phyloP scores from a whole-genome alignment of 83 land plant species.

The Diphasiastrum complanatum region DNA sequence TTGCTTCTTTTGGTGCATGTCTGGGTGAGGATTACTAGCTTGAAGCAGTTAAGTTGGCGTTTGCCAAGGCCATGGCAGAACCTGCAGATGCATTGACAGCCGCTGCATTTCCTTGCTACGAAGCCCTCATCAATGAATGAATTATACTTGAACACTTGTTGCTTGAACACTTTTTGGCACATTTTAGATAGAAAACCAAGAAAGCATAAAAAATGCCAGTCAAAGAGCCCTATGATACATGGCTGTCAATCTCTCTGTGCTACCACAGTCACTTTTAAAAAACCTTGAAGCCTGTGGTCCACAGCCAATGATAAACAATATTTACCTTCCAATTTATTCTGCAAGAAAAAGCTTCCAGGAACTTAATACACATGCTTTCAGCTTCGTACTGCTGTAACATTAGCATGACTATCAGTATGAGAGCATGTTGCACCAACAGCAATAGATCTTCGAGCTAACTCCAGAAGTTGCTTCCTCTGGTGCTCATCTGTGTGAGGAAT shows the following conservation, averaged over 20 bases:
- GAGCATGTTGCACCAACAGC: conserved; percentile 37
- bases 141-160: conserved; percentile 71
- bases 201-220: conserved; percentile 85
- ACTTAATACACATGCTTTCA: too few species aligned
- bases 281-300: too few species aligned
- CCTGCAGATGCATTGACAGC: conserved; percentile 51
- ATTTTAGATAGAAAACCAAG: conserved; percentile 59
- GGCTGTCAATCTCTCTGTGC: too few species aligned
- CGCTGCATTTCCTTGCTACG: conserved; percentile 29
- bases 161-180: too few species aligned
- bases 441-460: conserved; percentile 68
- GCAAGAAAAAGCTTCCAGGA: too few species aligned
- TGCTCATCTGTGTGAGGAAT: conserved; percentile 86
- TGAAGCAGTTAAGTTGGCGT: conserved; percentile 83
- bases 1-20: conserved; percentile 63
- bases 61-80: conserved; percentile 59
- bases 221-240: conserved; percentile 50
- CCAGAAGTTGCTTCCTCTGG: conserved; percentile 60
- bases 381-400: too few species aligned
- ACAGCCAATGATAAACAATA: too few species aligned
- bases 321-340: too few species aligned
- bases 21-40: conserved; percentile 82
- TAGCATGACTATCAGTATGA: too few species aligned
- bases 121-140: conserved; percentile 52
- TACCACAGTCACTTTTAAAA: too few species aligned